Base-by-base conservation (phyloP, 805 yeast species). In the Vanderwaltozyma verrucispora region DNA sequence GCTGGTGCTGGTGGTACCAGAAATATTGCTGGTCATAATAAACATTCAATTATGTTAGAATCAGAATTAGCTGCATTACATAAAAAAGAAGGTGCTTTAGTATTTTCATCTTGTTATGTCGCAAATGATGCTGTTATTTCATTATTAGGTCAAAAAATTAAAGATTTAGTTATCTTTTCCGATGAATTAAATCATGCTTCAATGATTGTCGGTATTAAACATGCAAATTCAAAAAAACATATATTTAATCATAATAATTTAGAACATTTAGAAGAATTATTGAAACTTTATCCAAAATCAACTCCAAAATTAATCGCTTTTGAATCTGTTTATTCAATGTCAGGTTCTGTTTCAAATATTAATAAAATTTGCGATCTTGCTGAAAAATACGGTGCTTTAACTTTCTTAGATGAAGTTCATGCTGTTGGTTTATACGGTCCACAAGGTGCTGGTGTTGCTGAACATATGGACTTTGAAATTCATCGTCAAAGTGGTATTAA, bases 361-460 rank as follows among this genome's bases (percentile, higher is more conserved):
- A 85, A 81, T 53, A 77, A 74, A 44, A 87, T 92, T 48, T 89
- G 96, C 60, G 95, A 88, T 50, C 71, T 92, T 54, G 99, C 99
- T 29, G 96, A 92, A 37, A 86, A 92, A 64, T 92, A 92, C 59
- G 97, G 97, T 44, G 97, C 97, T 33, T 64, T 92, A 51, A 92
- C 99, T 23, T 92, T 92, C 63, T 69, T 92, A 60, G 99, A 92
- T 61, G 99, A 92, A 64, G 99, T 92, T 28, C 99, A 92, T 56
- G 97, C 98, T 26, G 97, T 92, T 33, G 99, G 99, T 39, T 74
- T 92, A 80, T 92, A 92, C 59, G 99, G 99, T 53, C 97, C 99
- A 42, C 95, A 84, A 53, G 99, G 99, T 57, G 98, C 96, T 25
- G 99, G 99, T 66, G 97, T 92, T 38, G 96, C 97, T 33, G 99